phyloP scores from a whole-genome alignment of 2,329 filamentous ascomycete species.

The Fusarium compactum region DNA sequence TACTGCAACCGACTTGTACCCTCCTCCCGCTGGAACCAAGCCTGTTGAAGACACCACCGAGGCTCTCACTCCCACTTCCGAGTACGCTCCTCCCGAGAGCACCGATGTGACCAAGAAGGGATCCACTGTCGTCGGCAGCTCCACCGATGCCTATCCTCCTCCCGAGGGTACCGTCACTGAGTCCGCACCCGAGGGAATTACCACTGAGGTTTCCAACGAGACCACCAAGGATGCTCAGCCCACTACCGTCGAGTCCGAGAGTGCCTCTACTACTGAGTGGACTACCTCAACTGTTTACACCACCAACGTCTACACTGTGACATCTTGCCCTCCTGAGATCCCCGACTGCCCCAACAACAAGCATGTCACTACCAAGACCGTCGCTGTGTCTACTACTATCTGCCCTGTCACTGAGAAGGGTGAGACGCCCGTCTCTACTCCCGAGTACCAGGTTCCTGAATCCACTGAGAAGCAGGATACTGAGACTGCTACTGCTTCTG shows the following conservation, averaged over 20 bases:
- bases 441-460: constrained; percentile 11
- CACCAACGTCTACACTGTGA: constrained; percentile 42
- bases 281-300: constrained; percentile 42
- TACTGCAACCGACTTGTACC: constrained; percentile 19
- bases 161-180: constrained; percentile 17
- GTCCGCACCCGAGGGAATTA: not conserved
- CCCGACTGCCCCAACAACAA: constrained; percentile 35
- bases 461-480: constrained; percentile 9
- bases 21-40: constrained; percentile 24
- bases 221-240: constrained; percentile 14
- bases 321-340: constrained; percentile 34
- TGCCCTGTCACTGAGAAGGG: constrained; percentile 40
- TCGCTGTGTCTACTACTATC: constrained; percentile 42
- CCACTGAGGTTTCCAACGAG: constrained; percentile 12
- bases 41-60: constrained; percentile 20
- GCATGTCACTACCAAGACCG: constrained; percentile 40
- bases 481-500: constrained; percentile 6
- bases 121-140: constrained; percentile 17
- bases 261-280: constrained; percentile 22
- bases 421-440: constrained; percentile 13
- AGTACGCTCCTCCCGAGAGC: constrained; percentile 16
- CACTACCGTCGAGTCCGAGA: not conserved
- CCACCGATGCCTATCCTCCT: constrained; percentile 20
- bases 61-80: constrained; percentile 21
- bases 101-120: constrained; percentile 24